Conservation (phyloP, 2,329 filamentous ascomycete species). For the Fusarium anguioides region DNA sequence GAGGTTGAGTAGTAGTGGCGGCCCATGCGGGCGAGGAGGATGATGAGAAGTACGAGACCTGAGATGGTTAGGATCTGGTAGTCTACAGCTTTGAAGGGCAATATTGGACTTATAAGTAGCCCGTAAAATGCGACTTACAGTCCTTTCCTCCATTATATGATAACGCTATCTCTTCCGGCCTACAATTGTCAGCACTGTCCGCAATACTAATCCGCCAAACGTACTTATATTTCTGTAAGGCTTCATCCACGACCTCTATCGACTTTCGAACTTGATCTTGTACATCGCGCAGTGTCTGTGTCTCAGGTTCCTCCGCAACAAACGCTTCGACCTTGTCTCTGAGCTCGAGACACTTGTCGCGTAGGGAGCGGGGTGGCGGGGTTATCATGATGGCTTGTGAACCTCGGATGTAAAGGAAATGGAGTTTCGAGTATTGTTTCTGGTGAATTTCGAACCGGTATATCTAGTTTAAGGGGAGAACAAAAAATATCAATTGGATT, state of each 20-base stretch:
- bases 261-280: slow-evolving; percentile 81
- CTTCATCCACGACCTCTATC: slow-evolving; percentile 78
- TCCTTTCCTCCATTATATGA: slow-evolving; percentile 99
- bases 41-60: slow-evolving; percentile 84
- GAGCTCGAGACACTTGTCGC: slow-evolving; percentile 63
- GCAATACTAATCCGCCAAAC: background rate
- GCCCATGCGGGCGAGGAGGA: slow-evolving; percentile 78
- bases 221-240: slow-evolving; percentile 80
- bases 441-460: accelerated
- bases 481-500: background rate
- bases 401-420: slow-evolving; percentile 5
- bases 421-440: background rate
- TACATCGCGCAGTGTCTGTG: slow-evolving; percentile 68
- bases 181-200: slow-evolving; percentile 50
- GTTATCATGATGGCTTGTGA: slow-evolving; percentile 33
- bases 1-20: slow-evolving; percentile 48
- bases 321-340: slow-evolving; percentile 73
- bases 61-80: background rate
- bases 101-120: accelerated
- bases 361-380: slow-evolving; percentile 45
- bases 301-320: slow-evolving; percentile 67
- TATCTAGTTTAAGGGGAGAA: background rate
- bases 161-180: slow-evolving; percentile 81
- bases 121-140: slow-evolving; percentile 53
- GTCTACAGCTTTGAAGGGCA: accelerated